phyloP scores from a whole-genome alignment of 306 rosid genomes.

The Vigna mungo region DNA sequence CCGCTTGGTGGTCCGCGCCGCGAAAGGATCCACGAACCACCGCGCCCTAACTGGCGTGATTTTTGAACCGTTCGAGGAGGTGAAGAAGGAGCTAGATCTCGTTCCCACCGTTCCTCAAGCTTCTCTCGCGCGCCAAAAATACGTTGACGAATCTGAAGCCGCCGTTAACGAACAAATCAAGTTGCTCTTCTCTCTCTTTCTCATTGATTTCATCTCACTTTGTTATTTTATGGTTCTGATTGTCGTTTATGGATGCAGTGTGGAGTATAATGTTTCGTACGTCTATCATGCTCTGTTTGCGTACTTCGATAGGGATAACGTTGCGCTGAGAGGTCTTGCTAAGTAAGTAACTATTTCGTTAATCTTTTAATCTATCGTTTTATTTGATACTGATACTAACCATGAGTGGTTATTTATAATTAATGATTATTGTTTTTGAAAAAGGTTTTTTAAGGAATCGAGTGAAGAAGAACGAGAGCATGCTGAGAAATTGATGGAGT shows the following conservation, averaged over 20 bases:
- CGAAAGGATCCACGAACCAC: slow-evolving; percentile 53
- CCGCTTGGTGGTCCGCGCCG: slow-evolving; percentile 53
- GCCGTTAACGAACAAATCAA: slow-evolving; percentile 95
- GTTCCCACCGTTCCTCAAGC: slow-evolving; percentile 73
- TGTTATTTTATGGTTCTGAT: background rate
- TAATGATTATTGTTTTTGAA: background rate
- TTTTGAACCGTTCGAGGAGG: slow-evolving; percentile 94
- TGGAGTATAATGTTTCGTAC: slow-evolving; percentile 95
- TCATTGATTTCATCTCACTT: background rate
- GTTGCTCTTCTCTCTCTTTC: slow-evolving; percentile 34
- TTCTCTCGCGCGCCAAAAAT: slow-evolving; percentile 91
- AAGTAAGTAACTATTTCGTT: slow-evolving; percentile 60
- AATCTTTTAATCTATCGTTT: background rate
- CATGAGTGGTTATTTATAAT: background rate
- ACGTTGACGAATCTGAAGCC: slow-evolving; percentile 60
- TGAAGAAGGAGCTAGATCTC: slow-evolving; percentile 89
- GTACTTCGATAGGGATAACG: slow-evolving; percentile 96
- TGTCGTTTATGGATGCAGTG: slow-evolving; percentile 52
- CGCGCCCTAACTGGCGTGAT: slow-evolving; percentile 76
- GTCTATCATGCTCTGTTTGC: slow-evolving; percentile 93
- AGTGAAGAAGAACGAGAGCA: slow-evolving; percentile 94
- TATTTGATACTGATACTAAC: background rate
- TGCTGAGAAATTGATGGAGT: slow-evolving; percentile 94
- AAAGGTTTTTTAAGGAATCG: slow-evolving; percentile 88
- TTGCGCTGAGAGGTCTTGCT: slow-evolving; percentile 92